Evolutionary conservation across 2,329 filamentous ascomycete species (phyloP).

Genomic region (Apiospora koreana): DNA sequence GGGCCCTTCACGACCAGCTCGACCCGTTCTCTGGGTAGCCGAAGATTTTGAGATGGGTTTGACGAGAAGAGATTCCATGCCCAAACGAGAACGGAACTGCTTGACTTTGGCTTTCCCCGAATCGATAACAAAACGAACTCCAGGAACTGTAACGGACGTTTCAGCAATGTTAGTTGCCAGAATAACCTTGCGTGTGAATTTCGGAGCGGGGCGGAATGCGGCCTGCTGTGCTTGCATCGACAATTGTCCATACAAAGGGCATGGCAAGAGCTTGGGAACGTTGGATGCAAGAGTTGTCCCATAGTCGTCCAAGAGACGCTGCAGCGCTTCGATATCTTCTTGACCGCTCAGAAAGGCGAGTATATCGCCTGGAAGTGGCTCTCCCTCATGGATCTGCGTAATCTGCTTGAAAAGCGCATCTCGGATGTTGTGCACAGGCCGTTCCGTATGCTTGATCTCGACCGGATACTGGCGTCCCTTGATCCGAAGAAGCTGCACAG

Average conservation of each 20-base stretch:
- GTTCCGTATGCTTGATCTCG: slow-evolving; percentile 71
- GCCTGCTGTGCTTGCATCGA: slow-evolving; percentile 83
- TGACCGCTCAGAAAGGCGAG: slow-evolving; percentile 91
- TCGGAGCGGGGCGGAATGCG: slow-evolving; percentile 76
- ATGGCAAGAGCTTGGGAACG: slow-evolving; percentile 70
- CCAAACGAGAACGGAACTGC: slow-evolving; percentile 80
- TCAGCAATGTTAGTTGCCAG: slow-evolving; percentile 98
- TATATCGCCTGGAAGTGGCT: slow-evolving; percentile 91
- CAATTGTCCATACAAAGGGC: slow-evolving; percentile 88
- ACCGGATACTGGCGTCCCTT: slow-evolving; percentile 89
- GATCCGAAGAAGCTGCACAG: slow-evolving; percentile 61
- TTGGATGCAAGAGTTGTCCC: slow-evolving; percentile 70
- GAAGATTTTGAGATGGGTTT: slow-evolving; percentile 93
- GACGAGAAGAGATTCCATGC: slow-evolving; percentile 85
- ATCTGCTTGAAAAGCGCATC: slow-evolving; percentile 80
- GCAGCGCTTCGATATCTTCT: slow-evolving; percentile 84
- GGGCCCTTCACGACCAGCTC: slow-evolving; percentile 87
- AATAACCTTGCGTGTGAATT: slow-evolving; percentile 83
- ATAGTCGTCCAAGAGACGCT: slow-evolving; percentile 80
- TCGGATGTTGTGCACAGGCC: slow-evolving; percentile 77
- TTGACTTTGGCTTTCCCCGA: slow-evolving; percentile 94
- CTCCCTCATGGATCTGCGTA: slow-evolving; percentile 82
- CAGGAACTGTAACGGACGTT: slow-evolving; percentile 93
- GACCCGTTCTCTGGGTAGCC: slow-evolving; percentile 86
- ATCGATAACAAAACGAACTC: slow-evolving; percentile 89